phyloP scores from a whole-genome alignment of 306 rosid genomes.

The Mimosa bimucronata region DNA sequence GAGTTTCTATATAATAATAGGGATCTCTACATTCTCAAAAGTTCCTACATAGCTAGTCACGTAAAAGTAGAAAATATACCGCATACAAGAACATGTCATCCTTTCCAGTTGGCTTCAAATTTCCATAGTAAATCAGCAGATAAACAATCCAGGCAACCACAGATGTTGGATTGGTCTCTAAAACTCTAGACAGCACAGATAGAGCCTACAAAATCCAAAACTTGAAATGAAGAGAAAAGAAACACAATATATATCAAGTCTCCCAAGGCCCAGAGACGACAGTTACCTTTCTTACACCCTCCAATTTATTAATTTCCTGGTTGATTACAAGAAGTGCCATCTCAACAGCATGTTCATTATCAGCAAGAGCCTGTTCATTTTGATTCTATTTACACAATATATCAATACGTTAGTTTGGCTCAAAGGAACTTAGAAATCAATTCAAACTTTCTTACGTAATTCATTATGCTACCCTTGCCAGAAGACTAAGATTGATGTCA shows the following conservation, averaged over 20 bases:
- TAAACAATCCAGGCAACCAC: slow-evolving; percentile 72
- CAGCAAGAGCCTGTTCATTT: slow-evolving; percentile 61
- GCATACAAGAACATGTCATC: slow-evolving; percentile 91
- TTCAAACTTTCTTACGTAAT: slow-evolving; percentile 6
- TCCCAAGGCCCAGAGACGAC: slow-evolving; percentile 18
- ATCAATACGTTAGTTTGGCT: slow-evolving; percentile 46
- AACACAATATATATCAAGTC: slow-evolving; percentile 24
- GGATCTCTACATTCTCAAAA: slow-evolving; percentile 24
- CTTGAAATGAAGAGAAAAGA: slow-evolving; percentile 21
- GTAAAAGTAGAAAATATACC: slow-evolving; percentile 65
- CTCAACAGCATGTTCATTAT: slow-evolving; percentile 78
- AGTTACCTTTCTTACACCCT: slow-evolving; percentile 78
- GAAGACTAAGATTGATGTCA: neutral
- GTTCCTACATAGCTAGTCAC: slow-evolving; percentile 27
- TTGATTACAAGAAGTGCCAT: slow-evolving; percentile 74
- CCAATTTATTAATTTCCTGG: slow-evolving; percentile 69
- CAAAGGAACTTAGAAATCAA: slow-evolving; percentile 29
- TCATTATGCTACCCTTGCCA: neutral
- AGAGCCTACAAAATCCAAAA: slow-evolving; percentile 74
- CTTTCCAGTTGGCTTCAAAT: slow-evolving; percentile 61
- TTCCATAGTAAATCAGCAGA: slow-evolving; percentile 78
- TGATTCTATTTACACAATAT: slow-evolving; percentile 63
- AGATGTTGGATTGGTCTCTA: slow-evolving; percentile 77
- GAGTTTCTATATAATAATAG: slow-evolving; percentile 21
- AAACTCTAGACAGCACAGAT: slow-evolving; percentile 69